phyloP scores from a whole-genome alignment of 768 basidiomycete genomes.

The Leucosporidium scottii region DNA sequence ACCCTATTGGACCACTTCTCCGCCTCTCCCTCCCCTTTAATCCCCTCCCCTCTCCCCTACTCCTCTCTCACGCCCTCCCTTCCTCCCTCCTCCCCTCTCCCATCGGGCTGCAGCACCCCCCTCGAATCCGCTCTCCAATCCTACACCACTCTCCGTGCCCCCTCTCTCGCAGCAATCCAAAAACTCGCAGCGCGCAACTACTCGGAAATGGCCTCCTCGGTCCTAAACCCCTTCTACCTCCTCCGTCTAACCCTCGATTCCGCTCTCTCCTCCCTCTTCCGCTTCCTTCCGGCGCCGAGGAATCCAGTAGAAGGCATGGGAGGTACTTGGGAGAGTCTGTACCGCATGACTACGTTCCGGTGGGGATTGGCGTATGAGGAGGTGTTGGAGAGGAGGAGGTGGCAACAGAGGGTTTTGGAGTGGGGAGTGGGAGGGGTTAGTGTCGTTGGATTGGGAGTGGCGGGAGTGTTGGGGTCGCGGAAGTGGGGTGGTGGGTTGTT shows the following conservation, averaged over 20 bases:
- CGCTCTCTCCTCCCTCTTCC: conserved; percentile 34
- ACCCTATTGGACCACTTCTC: conserved; percentile 63
- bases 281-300: conserved; percentile 19
- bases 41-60: conserved; percentile 27
- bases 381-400: conserved; percentile 60
- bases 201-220: conserved; percentile 51
- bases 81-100: background rate
- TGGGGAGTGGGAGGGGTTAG: conserved; percentile 48
- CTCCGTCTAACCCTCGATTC: conserved; percentile 26
- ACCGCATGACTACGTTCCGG: conserved; percentile 97
- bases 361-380: conserved; percentile 87
- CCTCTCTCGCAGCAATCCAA: conserved; percentile 82
- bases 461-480: background rate
- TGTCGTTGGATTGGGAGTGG: background rate
- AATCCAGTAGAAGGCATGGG: conserved; percentile 54
- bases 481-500: background rate
- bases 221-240: conserved; percentile 27
- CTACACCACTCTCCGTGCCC: conserved; percentile 75
- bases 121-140: conserved; percentile 48
- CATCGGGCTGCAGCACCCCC: background rate
- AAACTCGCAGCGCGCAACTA: conserved; percentile 95
- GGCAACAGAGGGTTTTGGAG: conserved; percentile 61
- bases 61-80: conserved; percentile 9
- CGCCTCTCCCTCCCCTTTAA: conserved; percentile 44
- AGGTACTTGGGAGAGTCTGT: conserved; percentile 74